Conservation (phyloP, 1,139 yeast genomes). For the Kodamaea derodonti region DNA sequence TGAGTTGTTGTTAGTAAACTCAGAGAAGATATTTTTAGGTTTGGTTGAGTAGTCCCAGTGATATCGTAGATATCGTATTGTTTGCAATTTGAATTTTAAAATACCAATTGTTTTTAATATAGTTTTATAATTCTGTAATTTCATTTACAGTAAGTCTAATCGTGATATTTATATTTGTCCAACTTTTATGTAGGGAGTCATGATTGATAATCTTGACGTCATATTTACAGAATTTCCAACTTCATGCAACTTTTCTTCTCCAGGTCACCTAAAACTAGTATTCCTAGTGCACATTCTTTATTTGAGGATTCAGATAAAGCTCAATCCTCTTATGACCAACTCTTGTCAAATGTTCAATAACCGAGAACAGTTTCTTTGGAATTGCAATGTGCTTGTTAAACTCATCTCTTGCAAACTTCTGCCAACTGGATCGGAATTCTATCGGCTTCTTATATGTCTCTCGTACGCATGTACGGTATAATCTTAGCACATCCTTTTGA, state of each 20-base stretch:
- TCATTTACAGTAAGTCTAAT: no score
- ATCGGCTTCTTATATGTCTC: conserved; percentile 54
- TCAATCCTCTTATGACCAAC: conserved; percentile 72
- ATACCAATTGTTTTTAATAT: no score
- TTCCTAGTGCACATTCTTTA: conserved; percentile 57
- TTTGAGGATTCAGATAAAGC: conserved; percentile 63
- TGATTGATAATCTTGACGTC: no score
- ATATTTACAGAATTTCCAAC: neutral
- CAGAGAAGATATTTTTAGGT: conserved; percentile 33
- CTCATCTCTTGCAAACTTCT: conserved; percentile 47
- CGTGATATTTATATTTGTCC: no score
- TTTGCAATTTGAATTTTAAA: no score
- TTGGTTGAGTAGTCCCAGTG: conserved; percentile 3
- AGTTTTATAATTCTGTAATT: no score
- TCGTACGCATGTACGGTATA: conserved; percentile 59
- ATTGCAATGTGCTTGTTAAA: conserved; percentile 58
- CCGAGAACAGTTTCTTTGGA: conserved; percentile 76
- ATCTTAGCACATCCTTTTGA: conserved; percentile 59
- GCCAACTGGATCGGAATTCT: conserved; percentile 44
- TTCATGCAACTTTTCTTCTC: neutral
- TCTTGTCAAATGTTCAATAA: conserved; percentile 81
- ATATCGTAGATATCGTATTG: no score
- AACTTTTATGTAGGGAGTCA: no score
- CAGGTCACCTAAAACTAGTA: no score
- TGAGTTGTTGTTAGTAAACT: conserved; percentile 66